Evolutionary conservation across 352 stramenopile genomes (phyloP), one percentile per base, ranked within the genome.

Genomic region (Phytopythium oedochilum): DNA sequence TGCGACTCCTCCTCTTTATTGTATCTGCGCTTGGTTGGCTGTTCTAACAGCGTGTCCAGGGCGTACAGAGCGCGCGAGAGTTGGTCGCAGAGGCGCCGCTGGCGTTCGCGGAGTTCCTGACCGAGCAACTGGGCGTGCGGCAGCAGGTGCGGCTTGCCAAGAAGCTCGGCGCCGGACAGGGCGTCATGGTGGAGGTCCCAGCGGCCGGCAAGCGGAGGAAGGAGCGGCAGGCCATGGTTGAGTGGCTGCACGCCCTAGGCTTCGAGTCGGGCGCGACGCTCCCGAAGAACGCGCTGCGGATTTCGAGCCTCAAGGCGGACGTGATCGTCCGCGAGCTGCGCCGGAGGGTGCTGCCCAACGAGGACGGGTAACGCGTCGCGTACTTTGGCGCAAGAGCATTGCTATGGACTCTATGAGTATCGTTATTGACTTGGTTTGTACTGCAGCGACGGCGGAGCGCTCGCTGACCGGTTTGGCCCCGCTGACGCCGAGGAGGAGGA

Each of bases 251-350:
- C 43, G 53, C 60, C 18, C 55, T 93, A 9, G 80, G 83, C 20
- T 93, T 93, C 60, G 50, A 52, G 3, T 63, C 68, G n/a, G 63
- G 66, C 22, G 32, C 58, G 18, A 58, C 65, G 22, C 64, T 77
- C 39, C 59, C 66, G 42, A 60, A 55, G 26, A 71, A 73, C 1
- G 61, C 78, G 28, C 71, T 78, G 38, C 68, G 76, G 22, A 74
- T 89, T 28, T 68, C 72, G 5, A 88, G 69, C 49, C 59, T 86
- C 12, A 83, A 86, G 29, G 80, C 76, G 0, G 71, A 88, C 22
- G 69, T 83, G 45, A 78, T 93, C 31, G 39, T 79, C 7, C 63
- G 53, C 31, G 81, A 86, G 40, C 53, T 91, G 6, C 72, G 63
- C 43, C 64, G 46, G 25, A 64, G 73, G 22, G 54, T 73, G 31